Evolutionary conservation across 257 asterid species (phyloP).

Genomic region (Nicotiana benthamiana): DNA sequence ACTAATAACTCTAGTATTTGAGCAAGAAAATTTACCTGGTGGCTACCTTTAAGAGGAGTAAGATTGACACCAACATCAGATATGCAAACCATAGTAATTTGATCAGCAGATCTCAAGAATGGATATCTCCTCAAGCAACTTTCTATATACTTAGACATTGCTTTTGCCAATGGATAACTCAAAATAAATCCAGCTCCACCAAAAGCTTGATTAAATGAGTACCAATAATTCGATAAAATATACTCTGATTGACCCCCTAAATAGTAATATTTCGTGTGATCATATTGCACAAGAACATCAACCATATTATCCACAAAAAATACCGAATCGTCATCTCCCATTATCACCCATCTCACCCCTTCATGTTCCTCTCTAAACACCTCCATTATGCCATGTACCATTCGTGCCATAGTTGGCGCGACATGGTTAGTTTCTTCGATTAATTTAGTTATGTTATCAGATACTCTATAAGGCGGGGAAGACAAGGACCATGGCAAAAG

Average conservation of each 20-base stretch:
- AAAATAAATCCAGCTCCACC: constrained; percentile 70
- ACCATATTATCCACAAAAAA: constrained; percentile 59
- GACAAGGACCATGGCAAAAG: constrained; percentile 45
- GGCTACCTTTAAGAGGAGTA: constrained; percentile 48
- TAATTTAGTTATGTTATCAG: constrained; percentile 22
- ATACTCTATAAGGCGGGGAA: constrained; percentile 42
- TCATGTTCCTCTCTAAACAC: constrained; percentile 28
- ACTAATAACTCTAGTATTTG: not conserved
- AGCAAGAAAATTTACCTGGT: constrained; percentile 35
- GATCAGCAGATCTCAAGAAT: constrained; percentile 32
- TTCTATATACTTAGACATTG: constrained; percentile 36
- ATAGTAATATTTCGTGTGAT: constrained; percentile 48
- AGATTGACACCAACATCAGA: constrained; percentile 55
- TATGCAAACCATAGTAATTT: constrained; percentile 50
- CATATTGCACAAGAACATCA: constrained; percentile 32
- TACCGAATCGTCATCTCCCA: constrained; percentile 70
- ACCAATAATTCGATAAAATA: constrained; percentile 41
- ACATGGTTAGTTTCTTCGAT: constrained; percentile 20
- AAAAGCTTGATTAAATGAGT: constrained; percentile 46
- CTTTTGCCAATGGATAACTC: constrained; percentile 54
- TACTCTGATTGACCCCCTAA: constrained; percentile 56
- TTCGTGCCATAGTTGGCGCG: constrained; percentile 32
- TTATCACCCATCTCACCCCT: constrained; percentile 49
- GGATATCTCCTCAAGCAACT: constrained; percentile 40
- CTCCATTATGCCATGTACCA: constrained; percentile 61